Evolutionary conservation across 2,329 filamentous ascomycete species (phyloP).

Genomic region (Penicillium janthinellum): DNA sequence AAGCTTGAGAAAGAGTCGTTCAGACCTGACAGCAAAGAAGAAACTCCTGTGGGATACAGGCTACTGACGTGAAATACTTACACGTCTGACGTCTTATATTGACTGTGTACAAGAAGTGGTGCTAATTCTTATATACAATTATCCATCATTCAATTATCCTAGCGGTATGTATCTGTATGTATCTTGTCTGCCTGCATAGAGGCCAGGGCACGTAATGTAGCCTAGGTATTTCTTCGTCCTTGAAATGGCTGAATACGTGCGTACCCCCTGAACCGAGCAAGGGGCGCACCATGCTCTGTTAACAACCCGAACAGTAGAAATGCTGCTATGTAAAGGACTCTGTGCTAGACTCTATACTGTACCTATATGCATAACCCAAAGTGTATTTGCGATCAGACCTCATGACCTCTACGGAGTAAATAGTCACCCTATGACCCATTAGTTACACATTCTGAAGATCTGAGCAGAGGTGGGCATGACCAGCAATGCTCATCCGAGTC

Average conservation of each 20-base stretch:
- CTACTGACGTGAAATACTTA: no score
- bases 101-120: not conserved
- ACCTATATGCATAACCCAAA: not conserved
- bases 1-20: no score
- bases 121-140: not conserved
- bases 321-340: no score
- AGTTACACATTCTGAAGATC: not conserved
- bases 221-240: not conserved
- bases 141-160: not conserved
- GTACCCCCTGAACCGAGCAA: slow-evolving; percentile 8
- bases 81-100: not conserved
- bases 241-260: not conserved
- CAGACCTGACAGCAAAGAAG: no score
- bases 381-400: not conserved
- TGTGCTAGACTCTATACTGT: not conserved
- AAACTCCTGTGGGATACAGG: no score
- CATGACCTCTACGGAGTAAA: not conserved
- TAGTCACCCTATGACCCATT: not conserved
- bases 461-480: not conserved
- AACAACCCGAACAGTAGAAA: not conserved
- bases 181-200: slow-evolving; percentile 9
- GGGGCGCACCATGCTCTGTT: not conserved
- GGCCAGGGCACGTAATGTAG: not conserved
- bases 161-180: not conserved
- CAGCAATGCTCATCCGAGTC: not conserved